Evolutionary conservation across 257 asterid genomes (phyloP).

Genomic region (Capsicum rhomboideum): DNA sequence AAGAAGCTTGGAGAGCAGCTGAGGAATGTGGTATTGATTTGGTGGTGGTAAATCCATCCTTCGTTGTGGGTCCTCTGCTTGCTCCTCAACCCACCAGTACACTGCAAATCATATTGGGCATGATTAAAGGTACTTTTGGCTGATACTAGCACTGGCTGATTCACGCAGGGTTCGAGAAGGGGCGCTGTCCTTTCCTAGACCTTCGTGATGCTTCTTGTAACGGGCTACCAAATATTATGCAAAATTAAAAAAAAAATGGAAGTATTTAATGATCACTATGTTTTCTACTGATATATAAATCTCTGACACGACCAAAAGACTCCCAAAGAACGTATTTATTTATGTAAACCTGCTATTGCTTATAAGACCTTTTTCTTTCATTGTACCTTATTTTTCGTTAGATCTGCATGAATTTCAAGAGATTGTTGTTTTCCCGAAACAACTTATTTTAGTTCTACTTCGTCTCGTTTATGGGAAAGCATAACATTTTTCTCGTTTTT

Average conservation of each 20-base stretch:
- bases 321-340: too few species aligned
- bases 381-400: neutral
- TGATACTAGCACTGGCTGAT: neutral
- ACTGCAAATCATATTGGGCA: slow-evolving; percentile 38
- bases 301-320: neutral
- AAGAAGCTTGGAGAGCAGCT: slow-evolving; percentile 75
- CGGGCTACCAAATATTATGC: neutral
- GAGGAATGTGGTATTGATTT: slow-evolving; percentile 53
- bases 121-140: slow-evolving; percentile 39
- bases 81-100: slow-evolving; percentile 92
- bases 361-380: neutral
- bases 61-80: slow-evolving; percentile 82
- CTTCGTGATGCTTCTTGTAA: neutral
- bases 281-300: neutral
- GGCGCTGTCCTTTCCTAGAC: neutral
- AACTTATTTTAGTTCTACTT: too few species aligned
- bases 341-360: too few species aligned
- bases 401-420: slow-evolving; percentile 28
- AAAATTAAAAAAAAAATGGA: neutral
- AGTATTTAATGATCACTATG: neutral
- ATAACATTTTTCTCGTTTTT: neutral
- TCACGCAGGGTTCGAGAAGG: neutral
- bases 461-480: neutral
- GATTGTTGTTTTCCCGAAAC: too few species aligned
- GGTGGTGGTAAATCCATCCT: slow-evolving; percentile 83